Percentiles rank a stretch among this genome's conserved stretches.
Evolutionary conservation across 805 yeast species (phyloP).

Genomic region (Kodamaea sagamina): DNA sequence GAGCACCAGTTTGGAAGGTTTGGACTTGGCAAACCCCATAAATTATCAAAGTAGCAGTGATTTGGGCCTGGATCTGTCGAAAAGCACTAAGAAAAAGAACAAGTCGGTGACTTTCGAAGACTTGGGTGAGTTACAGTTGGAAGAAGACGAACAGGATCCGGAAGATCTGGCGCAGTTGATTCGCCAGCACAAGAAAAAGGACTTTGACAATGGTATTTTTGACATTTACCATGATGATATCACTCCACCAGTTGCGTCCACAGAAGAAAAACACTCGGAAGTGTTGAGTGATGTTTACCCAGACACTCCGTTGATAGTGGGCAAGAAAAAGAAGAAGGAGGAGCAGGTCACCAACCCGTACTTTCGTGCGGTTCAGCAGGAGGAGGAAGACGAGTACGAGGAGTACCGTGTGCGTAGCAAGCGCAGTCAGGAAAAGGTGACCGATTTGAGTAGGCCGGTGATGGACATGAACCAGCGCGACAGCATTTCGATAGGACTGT

Average conservation of each 20-base stretch:
- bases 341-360: conserved; percentile 8
- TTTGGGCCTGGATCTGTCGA: conserved; percentile 1
- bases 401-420: neutral
- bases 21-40: conserved; percentile 12
- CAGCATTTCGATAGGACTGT: conserved; percentile 36
- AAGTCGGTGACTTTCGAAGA: conserved; percentile 45
- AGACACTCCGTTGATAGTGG: conserved; percentile 36
- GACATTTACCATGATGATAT: conserved; percentile 27
- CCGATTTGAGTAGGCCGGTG: conserved; percentile 1
- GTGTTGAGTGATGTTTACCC: conserved; percentile 44
- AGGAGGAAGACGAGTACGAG: conserved; percentile 1
- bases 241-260: conserved; percentile 10
- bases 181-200: conserved; percentile 18
- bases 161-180: conserved; percentile 14
- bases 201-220: conserved; percentile 22
- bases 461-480: neutral
- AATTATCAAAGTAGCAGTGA: conserved; percentile 12
- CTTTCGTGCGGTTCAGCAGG: neutral
- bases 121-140: conserved; percentile 28
- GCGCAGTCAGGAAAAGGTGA: conserved; percentile 1
- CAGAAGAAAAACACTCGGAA: conserved; percentile 42
- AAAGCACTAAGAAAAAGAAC: conserved; percentile 14
- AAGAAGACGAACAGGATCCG: conserved; percentile 19
- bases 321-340: conserved; percentile 16
- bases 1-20: conserved; percentile 2